Percentiles rank a stretch among this genome's conserved stretches.
Conservation (phyloP, 2,329 filamentous ascomycete species). For the Cladosporium cucumerinum region DNA sequence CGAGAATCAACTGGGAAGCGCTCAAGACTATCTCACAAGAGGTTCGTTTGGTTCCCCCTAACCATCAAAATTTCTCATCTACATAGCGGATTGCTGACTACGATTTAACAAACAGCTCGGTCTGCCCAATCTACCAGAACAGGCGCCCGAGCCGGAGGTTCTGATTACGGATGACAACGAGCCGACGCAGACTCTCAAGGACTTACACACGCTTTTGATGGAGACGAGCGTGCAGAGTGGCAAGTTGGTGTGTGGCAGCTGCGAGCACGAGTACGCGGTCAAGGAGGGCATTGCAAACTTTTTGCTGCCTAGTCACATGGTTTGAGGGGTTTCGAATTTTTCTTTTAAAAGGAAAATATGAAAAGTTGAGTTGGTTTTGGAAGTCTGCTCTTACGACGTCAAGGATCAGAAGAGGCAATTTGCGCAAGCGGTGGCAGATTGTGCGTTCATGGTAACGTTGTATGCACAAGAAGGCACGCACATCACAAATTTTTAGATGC, state of each 20-base stretch:
- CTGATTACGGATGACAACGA: conserved; percentile 57
- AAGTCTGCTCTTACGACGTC: not conserved
- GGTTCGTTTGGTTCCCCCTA: conserved; percentile 46
- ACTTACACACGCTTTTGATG: conserved; percentile 76
- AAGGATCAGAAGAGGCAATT: not conserved
- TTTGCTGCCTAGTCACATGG: conserved; percentile 85
- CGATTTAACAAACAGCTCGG: conserved; percentile 58
- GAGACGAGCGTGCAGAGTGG: conserved; percentile 89
- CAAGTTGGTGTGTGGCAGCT: conserved; percentile 84
- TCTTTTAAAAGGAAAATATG: not conserved
- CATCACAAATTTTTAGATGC: not conserved
- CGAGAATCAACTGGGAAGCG: conserved; percentile 83
- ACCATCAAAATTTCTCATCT: not conserved
- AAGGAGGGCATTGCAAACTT: conserved; percentile 98
- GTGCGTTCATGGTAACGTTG: not conserved
- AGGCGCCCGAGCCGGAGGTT: conserved; percentile 34
- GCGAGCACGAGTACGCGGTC: conserved; percentile 88
- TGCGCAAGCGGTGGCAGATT: not conserved
- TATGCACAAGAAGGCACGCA: not conserved
- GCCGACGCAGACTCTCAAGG: conserved; percentile 64
- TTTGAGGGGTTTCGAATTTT: conserved; percentile 42
- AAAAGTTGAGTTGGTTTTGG: not conserved
- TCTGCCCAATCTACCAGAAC: conserved; percentile 65
- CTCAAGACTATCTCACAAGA: conserved; percentile 72
- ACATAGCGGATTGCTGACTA: not conserved